A percentile compares a stretch with the other conserved stretches of the same genome.
phyloP scores from a whole-genome alignment of 768 basidiomycete genomes.

The Paxillus involutus region DNA sequence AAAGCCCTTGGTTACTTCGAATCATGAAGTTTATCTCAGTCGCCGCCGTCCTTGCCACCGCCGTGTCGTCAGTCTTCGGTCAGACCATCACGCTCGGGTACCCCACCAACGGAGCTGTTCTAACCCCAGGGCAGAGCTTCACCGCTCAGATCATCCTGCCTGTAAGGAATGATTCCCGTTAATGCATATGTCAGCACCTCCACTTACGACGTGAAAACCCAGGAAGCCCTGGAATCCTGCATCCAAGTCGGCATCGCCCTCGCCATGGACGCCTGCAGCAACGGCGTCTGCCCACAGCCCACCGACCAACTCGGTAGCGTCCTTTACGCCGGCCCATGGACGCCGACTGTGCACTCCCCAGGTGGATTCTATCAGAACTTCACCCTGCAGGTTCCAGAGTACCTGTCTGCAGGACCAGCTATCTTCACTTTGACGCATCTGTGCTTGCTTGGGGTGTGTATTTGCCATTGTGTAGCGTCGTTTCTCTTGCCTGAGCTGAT shows the following conservation, averaged over 20 bases:
- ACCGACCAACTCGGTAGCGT: conserved; percentile 21
- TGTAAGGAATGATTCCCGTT: conserved; percentile 8
- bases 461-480: background rate
- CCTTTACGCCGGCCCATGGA: conserved; percentile 30
- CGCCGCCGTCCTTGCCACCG: conserved; percentile 6
- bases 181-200: background rate
- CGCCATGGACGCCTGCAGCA: conserved; percentile 17
- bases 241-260: conserved; percentile 33
- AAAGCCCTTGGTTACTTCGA: no score
- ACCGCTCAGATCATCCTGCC: conserved; percentile 19
- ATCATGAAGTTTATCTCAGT: conserved; percentile 17
- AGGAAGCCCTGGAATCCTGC: conserved; percentile 18
- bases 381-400: conserved; percentile 12
- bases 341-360: conserved; percentile 12
- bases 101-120: conserved; percentile 19
- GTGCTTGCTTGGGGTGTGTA: conserved; percentile 29
- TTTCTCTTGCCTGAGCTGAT: background rate
- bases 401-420: conserved; percentile 17
- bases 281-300: conserved; percentile 23
- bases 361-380: conserved; percentile 31
- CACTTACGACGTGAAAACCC: background rate
- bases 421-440: conserved; percentile 30
- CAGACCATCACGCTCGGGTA: conserved; percentile 29
- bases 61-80: conserved; percentile 12
- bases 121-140: conserved; percentile 17